Percentiles rank a stretch among this genome's conserved stretches.
These are phyloP conservation scores for Fonsecaea multimorphosa DNA, from an alignment of 2,329 filamentous ascomycete genomes.

Conservation along the genomic window DNA sequence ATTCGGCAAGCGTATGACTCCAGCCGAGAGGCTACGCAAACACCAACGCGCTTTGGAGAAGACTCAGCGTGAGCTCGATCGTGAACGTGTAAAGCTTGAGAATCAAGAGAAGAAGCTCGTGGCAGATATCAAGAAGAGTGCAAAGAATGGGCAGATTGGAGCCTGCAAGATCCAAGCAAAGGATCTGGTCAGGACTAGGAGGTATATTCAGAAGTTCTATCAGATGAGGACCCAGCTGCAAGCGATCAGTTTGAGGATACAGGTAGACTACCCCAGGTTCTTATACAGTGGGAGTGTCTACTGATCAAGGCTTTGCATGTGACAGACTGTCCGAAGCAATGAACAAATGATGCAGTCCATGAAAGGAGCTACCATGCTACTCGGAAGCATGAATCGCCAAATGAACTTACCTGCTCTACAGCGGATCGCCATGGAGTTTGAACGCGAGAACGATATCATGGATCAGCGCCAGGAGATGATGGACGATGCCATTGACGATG, in stretches of 20 bases:
- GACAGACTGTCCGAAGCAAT: conserved; percentile 91
- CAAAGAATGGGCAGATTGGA: conserved; percentile 98
- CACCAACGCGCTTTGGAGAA: conserved; percentile 97
- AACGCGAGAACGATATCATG: conserved; percentile 99
- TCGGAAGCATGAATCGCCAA: conserved; percentile 95
- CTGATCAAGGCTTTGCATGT: conserved; percentile 10
- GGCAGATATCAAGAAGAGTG: conserved; percentile 95
- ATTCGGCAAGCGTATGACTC: conserved; percentile 99
- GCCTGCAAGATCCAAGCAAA: conserved; percentile 98
- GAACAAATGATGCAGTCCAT: conserved; percentile 99
- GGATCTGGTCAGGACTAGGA: conserved; percentile 88
- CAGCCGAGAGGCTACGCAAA: conserved; percentile 67
- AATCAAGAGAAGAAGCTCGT: conserved; percentile 98
- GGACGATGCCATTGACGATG: conserved; percentile 98
- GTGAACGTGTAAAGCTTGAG: conserved; percentile 93
- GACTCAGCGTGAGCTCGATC: conserved; percentile 93
- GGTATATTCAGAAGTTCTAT: conserved; percentile 95
- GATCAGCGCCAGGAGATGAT: conserved; percentile 99
- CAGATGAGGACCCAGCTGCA: conserved; percentile 97
- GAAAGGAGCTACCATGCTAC: conserved; percentile 92
- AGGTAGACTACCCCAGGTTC: conserved; percentile 61
- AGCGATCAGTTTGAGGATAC: conserved; percentile 91
- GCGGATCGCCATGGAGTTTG: conserved; percentile 98
- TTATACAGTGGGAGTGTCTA: neutral
- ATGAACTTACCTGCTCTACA: conserved; percentile 97